phyloP scores from a whole-genome alignment of 2,329 filamentous ascomycete species.

The Hypoxylon sp. region DNA sequence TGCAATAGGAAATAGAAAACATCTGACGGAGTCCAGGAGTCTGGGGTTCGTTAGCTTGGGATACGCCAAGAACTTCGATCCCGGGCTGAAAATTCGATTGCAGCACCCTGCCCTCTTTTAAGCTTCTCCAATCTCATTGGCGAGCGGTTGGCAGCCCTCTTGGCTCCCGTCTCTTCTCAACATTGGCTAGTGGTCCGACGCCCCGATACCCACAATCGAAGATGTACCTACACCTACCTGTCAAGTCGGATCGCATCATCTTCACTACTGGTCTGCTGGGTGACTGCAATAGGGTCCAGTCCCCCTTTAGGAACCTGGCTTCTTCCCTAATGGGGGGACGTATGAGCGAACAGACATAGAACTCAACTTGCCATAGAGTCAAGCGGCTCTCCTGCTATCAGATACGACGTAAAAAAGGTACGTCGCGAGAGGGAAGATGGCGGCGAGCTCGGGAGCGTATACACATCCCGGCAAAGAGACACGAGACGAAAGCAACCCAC shows the following conservation, averaged over 20 bases:
- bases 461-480: slow-evolving; percentile 44
- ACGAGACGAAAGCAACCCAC: slow-evolving; percentile 46
- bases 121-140: slow-evolving; percentile 43
- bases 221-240: slow-evolving; percentile 19
- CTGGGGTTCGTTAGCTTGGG: slow-evolving; percentile 42
- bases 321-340: slow-evolving; percentile 17
- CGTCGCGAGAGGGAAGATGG: slow-evolving; percentile 17
- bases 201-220: slow-evolving; percentile 30
- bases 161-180: slow-evolving; percentile 41
- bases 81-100: slow-evolving; percentile 52
- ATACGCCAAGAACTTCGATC: slow-evolving; percentile 51
- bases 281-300: slow-evolving; percentile 24
- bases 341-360: slow-evolving; percentile 26
- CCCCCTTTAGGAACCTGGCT: slow-evolving; percentile 25
- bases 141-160: slow-evolving; percentile 39
- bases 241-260: slow-evolving; percentile 36
- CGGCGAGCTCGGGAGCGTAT: slow-evolving; percentile 40
- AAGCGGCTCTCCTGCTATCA: slow-evolving; percentile 33
- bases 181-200: slow-evolving; percentile 41
- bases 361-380: slow-evolving; percentile 14
- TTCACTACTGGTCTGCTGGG: slow-evolving; percentile 24
- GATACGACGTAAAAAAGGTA: slow-evolving; percentile 32
- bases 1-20: slow-evolving; percentile 40
- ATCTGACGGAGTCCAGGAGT: slow-evolving; percentile 39
- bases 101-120: slow-evolving; percentile 43